Evolutionary conservation across 208 protist species (phyloP), one percentile per base, ranked within the genome.

Genomic region (Leishmania mexicana): DNA sequence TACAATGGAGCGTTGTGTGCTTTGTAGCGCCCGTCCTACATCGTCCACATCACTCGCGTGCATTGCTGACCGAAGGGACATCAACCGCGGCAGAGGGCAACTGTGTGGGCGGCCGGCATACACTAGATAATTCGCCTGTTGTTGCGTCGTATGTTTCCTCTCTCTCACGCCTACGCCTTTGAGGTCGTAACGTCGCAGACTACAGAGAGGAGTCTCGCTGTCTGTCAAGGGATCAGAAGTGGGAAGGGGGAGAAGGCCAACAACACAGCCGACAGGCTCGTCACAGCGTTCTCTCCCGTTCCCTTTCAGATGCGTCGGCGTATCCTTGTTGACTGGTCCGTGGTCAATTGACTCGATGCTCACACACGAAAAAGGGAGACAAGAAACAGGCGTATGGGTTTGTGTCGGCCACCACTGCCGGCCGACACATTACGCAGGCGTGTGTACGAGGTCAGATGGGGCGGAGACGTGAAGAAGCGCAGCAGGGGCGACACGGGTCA

Each of bases 1-100:
- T 8, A 93, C 87, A 19, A 64, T 77, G 67, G 84, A 85, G 38
- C 80, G 82, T 19, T 78, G 86, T 70, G 88, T 90, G 38, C 83
- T 91, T 13, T 80, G 78, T 35, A 45, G 11, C 45, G 75, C 57
- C 57, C 57, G 73, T 10, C 54, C 53, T 15, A 15, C 73, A 49
- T 85, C 82, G 8, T 78, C 83, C 8, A 57, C 10, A 45, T 85
- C 82, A 62, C 47, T 76, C 47, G 35, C 35, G 21, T 71, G 21
- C 74, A 74, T 77, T 19, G 19, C 76, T 45, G 10, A 35, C 35
- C 3, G 6, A 64, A 58, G 24, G 24, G 10, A 31, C 15, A 74
- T 74, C 42, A 31, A 53, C 70, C 24, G 6, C 40, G 35, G 45
- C 47, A 45, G 35, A 45, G 10, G 70, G 10, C 70, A 15, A 10